These are phyloP conservation scores for Nepenthes mirabilis DNA, from an alignment of 148 eudicot genomes.

Conservation along the genomic window DNA sequence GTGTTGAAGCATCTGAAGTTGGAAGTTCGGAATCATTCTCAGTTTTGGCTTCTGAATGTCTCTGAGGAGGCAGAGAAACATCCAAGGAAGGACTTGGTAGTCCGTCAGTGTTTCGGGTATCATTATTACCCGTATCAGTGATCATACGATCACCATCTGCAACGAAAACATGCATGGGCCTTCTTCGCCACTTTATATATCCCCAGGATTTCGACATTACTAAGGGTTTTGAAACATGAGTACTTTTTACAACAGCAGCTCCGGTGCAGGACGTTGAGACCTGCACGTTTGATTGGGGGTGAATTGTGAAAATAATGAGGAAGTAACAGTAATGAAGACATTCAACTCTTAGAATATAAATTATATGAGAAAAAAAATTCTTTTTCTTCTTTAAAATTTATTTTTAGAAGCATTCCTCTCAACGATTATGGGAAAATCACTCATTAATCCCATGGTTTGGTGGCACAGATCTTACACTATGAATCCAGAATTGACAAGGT, in stretches of 20 bases:
- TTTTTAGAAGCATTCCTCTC: too few species aligned
- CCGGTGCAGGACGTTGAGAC: slow-evolving; percentile 15
- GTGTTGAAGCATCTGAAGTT: slow-evolving; percentile 2
- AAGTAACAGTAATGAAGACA: too few species aligned
- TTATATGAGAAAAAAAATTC: too few species aligned
- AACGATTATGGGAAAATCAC: too few species aligned
- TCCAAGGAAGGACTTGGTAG: slow-evolving; percentile 16
- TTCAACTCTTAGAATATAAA: too few species aligned
- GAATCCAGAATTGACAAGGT: too few species aligned
- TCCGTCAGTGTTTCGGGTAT: slow-evolving; percentile 18
- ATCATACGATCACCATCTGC: slow-evolving; percentile 38
- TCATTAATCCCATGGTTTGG: too few species aligned
- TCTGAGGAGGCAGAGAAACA: slow-evolving; percentile 4
- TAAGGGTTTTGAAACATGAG: slow-evolving; percentile 17
- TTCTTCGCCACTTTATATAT: slow-evolving; percentile 11
- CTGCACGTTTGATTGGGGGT: slow-evolving; percentile 15
- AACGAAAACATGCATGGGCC: slow-evolving; percentile 26
- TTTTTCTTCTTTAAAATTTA: too few species aligned
- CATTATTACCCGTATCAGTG: slow-evolving; percentile 24
- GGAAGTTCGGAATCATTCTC: slow-evolving; percentile 9
- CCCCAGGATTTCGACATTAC: slow-evolving; percentile 18
- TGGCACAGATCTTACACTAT: too few species aligned
- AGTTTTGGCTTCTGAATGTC: slow-evolving; percentile 8
- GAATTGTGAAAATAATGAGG: background rate
- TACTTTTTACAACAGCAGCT: slow-evolving; percentile 14